Evolutionary conservation across 192 early-diverging fungal species (phyloP).

Genomic region (Entophlyctis luteolus): DNA sequence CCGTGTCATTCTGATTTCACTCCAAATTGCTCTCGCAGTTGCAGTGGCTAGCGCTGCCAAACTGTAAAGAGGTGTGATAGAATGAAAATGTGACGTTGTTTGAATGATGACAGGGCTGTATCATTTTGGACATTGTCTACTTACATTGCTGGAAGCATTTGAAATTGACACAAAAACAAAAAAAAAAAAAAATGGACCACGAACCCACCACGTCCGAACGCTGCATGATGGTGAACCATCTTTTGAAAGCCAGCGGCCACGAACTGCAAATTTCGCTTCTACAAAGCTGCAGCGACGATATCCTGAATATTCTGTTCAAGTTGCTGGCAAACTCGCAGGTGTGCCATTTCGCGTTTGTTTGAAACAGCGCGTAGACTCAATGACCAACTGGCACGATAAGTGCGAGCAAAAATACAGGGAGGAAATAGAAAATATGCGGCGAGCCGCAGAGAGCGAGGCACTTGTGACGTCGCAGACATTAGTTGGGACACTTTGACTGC

Average conservation of each 20-base stretch:
- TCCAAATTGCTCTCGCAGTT: too few species aligned
- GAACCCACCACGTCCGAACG: too few species aligned
- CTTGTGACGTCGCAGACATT: background rate
- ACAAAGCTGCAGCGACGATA: background rate
- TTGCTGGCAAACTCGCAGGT: slow-evolving; percentile 14
- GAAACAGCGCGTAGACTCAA: background rate
- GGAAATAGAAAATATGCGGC: background rate
- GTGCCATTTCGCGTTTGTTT: background rate
- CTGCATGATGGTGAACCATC: background rate
- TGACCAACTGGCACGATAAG: background rate
- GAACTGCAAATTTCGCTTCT: background rate
- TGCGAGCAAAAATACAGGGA: background rate
- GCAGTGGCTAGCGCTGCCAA: too few species aligned
- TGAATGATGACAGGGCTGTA: too few species aligned
- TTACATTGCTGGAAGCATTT: too few species aligned
- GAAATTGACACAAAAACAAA: too few species aligned
- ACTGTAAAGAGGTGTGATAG: too few species aligned
- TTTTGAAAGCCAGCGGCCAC: background rate
- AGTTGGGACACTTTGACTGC: background rate
- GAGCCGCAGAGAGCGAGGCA: background rate
- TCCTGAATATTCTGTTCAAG: background rate
- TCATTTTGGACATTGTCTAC: too few species aligned
- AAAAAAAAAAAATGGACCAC: too few species aligned
- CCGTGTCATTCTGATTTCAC: too few species aligned
- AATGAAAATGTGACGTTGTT: too few species aligned